These are phyloP conservation scores for Tetrastigma voinierianum DNA, from an alignment of 164 flowering plant genomes.

Conservation along the genomic window DNA sequence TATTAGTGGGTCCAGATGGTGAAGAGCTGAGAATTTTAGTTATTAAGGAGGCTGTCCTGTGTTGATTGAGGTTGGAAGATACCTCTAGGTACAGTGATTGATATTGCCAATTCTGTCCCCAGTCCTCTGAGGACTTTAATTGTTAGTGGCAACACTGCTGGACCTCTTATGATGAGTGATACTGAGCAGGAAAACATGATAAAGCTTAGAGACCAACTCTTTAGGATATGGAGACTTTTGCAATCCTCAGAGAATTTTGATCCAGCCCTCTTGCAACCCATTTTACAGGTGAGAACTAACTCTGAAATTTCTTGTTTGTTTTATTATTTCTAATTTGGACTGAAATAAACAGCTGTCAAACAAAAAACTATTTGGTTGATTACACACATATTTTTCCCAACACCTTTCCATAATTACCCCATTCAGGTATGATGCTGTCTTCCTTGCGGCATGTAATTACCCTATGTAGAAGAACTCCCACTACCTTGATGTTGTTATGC, in stretches of 20 bases:
- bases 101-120: slow-evolving; percentile 65
- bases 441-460: too few species aligned
- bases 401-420: too few species aligned
- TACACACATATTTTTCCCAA: neutral
- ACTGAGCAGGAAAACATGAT: slow-evolving; percentile 64
- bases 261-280: slow-evolving; percentile 80
- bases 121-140: slow-evolving; percentile 40
- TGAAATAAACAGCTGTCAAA: neutral
- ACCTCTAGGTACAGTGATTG: slow-evolving; percentile 57
- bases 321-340: neutral
- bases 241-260: slow-evolving; percentile 73
- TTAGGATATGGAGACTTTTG: slow-evolving; percentile 77
- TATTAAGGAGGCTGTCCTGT: slow-evolving; percentile 74
- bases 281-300: slow-evolving; percentile 62
- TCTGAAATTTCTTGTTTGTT: neutral
- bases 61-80: slow-evolving; percentile 84
- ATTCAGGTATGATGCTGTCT: too few species aligned
- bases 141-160: slow-evolving; percentile 38
- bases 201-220: slow-evolving; percentile 77
- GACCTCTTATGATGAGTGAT: slow-evolving; percentile 43
- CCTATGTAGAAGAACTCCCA: too few species aligned
- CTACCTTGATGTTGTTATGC: too few species aligned
- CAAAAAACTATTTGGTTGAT: neutral
- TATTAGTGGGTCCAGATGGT: slow-evolving; percentile 78
- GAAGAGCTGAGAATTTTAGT: slow-evolving; percentile 73